Evolutionary conservation across 352 stramenopile species (phyloP).

Genomic region (Globisporangium paddicum): DNA sequence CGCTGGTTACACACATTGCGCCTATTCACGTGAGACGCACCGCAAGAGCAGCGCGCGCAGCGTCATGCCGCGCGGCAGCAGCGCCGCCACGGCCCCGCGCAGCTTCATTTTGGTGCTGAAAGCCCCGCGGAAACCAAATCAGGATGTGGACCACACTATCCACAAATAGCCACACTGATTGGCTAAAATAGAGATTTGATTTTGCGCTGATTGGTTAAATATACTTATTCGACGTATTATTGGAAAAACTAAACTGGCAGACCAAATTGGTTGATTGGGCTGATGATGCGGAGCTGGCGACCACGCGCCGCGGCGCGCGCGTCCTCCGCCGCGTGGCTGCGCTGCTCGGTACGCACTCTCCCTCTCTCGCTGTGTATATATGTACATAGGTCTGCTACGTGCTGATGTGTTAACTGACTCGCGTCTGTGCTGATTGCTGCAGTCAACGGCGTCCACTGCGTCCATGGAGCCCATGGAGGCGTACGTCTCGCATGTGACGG

Average conservation of each 20-base stretch:
- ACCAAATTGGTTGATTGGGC: background rate
- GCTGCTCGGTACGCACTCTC: conserved; percentile 4
- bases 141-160: too few relatives aligned
- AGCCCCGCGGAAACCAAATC: too few relatives aligned
- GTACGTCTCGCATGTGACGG: conserved; percentile 43
- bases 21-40: conserved; percentile 10
- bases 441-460: conserved; percentile 11
- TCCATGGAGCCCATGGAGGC: conserved; percentile 47
- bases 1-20: too few relatives aligned
- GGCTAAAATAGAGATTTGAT: background rate
- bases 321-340: background rate
- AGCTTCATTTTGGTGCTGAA: background rate
- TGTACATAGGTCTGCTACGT: background rate
- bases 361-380: background rate
- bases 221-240: too few relatives aligned
- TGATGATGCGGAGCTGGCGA: conserved; percentile 10
- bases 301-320: conserved; percentile 1
- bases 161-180: background rate
- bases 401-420: background rate
- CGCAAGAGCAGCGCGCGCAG: conserved; percentile 37
- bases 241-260: background rate
- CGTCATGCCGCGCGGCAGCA: conserved; percentile 23
- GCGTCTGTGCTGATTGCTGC: background rate
- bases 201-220: too few relatives aligned
- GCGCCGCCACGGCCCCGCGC: conserved; percentile 7